Evolutionary conservation across 208 protist species (phyloP).

Genomic region (Angomonas ambiguus): DNA sequence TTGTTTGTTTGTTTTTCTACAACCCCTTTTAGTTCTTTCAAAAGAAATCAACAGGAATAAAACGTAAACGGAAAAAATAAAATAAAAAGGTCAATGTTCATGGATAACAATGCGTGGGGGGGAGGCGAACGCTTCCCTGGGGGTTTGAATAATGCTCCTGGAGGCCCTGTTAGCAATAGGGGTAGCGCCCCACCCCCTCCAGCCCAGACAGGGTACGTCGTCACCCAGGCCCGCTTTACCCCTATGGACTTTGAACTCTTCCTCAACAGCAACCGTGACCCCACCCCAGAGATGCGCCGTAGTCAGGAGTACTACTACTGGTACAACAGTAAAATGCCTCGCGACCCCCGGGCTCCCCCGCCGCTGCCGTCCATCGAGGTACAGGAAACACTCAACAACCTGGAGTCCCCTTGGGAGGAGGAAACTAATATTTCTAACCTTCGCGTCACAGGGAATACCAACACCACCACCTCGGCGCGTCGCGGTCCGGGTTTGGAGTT

Average conservation of each 20-base stretch:
- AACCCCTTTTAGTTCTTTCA: neutral
- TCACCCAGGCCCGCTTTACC: slow-evolving; percentile 43
- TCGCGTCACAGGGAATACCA: neutral
- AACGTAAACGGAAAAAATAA: neutral
- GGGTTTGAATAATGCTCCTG: neutral
- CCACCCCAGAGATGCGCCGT: slow-evolving; percentile 78
- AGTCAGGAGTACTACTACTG: slow-evolving; percentile 82
- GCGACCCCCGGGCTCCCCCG: slow-evolving; percentile 59
- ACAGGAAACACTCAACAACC: slow-evolving; percentile 44
- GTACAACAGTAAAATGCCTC: slow-evolving; percentile 70
- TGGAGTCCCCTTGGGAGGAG: slow-evolving; percentile 71
- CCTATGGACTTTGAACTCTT: slow-evolving; percentile 85
- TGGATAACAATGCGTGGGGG: neutral
- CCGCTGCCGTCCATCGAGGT: slow-evolving; percentile 65
- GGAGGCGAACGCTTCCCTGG: neutral
- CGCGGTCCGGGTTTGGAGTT: slow-evolving; percentile 34
- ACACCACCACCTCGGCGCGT: neutral
- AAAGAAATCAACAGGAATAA: slow-evolving; percentile 3
- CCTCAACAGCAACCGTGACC: slow-evolving; percentile 67
- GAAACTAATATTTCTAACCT: neutral
- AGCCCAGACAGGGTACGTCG: slow-evolving; percentile 2
- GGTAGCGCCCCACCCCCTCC: slow-evolving; percentile 16
- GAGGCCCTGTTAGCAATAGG: slow-evolving; percentile 14
- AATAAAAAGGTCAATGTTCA: neutral
- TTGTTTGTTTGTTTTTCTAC: neutral